phyloP scores from a whole-genome alignment of 352 stramenopile species.

The Globisporangium irregulare region DNA sequence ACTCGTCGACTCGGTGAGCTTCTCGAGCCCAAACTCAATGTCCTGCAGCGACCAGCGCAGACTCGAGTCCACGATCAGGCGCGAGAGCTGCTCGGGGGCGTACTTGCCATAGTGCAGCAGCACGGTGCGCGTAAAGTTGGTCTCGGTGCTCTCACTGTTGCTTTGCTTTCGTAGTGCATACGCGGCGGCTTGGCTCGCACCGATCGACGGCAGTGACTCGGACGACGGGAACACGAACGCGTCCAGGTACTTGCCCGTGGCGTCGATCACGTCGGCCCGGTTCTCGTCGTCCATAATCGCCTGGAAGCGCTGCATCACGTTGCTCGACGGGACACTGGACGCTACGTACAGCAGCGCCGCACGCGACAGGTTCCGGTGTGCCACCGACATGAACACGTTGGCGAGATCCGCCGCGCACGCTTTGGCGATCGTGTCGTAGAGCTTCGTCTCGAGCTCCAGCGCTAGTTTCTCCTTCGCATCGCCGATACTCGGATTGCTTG shows the following conservation, averaged over 20 bases:
- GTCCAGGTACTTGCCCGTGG: conserved; percentile 70
- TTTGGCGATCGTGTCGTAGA: conserved; percentile 73
- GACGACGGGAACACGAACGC: conserved; percentile 69
- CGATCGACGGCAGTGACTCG: conserved; percentile 16
- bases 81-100: conserved; percentile 68
- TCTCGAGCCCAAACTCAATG: conserved; percentile 60
- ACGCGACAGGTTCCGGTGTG: conserved; percentile 55
- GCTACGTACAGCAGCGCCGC: conserved; percentile 71
- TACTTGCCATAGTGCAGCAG: conserved; percentile 73
- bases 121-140: conserved; percentile 58
- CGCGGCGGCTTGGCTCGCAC: conserved; percentile 18
- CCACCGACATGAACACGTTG: conserved; percentile 47
- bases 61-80: conserved; percentile 67
- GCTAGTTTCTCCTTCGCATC: conserved; percentile 51
- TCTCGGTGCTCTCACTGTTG: not conserved
- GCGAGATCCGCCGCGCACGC: conserved; percentile 67
- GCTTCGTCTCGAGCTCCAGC: conserved; percentile 64
- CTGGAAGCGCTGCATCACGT: conserved; percentile 58
- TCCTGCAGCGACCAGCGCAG: conserved; percentile 71
- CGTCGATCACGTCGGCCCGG: conserved; percentile 48
- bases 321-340: conserved; percentile 53
- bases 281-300: conserved; percentile 40
- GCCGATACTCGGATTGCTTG: not conserved
- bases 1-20: conserved; percentile 45
- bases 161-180: conserved; percentile 2